Base-by-base conservation (phyloP, 2,329 filamentous ascomycete species). In the Fusarium temperatum region DNA sequence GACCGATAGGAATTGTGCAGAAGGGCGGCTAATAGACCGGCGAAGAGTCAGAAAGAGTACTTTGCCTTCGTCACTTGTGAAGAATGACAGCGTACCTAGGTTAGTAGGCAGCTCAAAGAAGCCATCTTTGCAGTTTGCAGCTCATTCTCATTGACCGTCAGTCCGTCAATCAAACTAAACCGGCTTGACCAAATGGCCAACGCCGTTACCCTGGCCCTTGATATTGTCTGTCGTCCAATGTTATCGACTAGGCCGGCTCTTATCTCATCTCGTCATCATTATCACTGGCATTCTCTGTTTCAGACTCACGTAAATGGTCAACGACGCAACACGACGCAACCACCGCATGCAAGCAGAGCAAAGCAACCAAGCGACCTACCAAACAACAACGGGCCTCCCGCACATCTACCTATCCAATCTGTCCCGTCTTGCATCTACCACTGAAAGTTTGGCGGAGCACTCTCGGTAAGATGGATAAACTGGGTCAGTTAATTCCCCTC, bases 381-480 rank as follows among this genome's bases (percentile, higher is more conserved):
- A 44, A 62, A 57, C 32, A 69, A 63, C 64, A 36, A 69, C 58
- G 45, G 66, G 62, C 61, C 51, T 45, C 56, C 61, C 54, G 36
- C 42, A 39, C 71, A 63, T 68, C 58, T 72, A 63, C 58, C 54
- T 64, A 28, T 50, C 41, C 50, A 36, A 53, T 53, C 50, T 53
- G 32, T 53, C 50, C 50, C 50, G 32, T 36, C n/a, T 20, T 50
- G 41, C 55, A 50, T 48, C 28, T 22, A 58, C 58, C 73, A 74
- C 71, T 75, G 63, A 61, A 76, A 60, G 72, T 68, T 71, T 72
- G 69, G 74, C 63, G 75, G 75, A 76, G 75, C 71, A 63, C 63
- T 68, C 53, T 75, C 71, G 72, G 75, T 77, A 77, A 75, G 72
- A 74, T 75, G 72, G 71, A 74, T 75, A 72, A 75, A 70, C 63